phyloP scores from a whole-genome alignment of 2,329 filamentous ascomycete genomes.

The Stachybotrys chartarum region DNA sequence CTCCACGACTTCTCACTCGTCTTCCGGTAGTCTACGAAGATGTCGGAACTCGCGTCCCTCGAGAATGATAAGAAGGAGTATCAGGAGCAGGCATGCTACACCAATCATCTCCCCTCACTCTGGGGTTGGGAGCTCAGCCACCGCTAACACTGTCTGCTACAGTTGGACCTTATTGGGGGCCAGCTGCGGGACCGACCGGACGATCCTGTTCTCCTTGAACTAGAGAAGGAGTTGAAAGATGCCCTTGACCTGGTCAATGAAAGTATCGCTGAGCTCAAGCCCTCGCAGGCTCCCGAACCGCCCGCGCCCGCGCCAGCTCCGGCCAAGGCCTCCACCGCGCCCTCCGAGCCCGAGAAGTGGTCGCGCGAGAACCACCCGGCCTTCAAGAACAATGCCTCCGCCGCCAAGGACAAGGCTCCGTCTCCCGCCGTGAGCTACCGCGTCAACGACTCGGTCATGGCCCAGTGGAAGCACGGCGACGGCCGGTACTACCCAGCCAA shows the following conservation, averaged over 20 bases:
- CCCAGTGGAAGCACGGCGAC: conserved; percentile 86
- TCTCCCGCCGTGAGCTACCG: conserved; percentile 54
- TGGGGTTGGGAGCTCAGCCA: not conserved
- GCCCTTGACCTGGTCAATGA: conserved; percentile 74
- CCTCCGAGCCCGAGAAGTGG: conserved; percentile 64
- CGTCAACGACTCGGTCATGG: conserved; percentile 84
- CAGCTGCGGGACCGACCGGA: conserved; percentile 75
- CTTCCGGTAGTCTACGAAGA: conserved; percentile 4
- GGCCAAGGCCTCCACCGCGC: conserved; percentile 37
- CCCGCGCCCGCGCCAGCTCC: conserved; percentile 14
- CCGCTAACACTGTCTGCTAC: conserved; percentile 6
- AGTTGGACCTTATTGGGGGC: conserved; percentile 72
- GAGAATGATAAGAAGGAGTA: conserved; percentile 48
- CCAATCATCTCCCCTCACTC: not conserved
- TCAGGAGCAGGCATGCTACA: conserved; percentile 44
- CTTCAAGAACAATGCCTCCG: conserved; percentile 47
- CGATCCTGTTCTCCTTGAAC: conserved; percentile 67
- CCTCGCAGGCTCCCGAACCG: conserved; percentile 36
- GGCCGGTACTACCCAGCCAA: conserved; percentile 85
- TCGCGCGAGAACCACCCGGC: conserved; percentile 75
- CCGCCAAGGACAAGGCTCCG: conserved; percentile 44
- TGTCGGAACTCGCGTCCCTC: conserved; percentile 30
- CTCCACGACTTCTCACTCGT: too few species aligned
- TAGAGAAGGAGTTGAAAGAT: conserved; percentile 75
- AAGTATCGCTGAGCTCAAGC: conserved; percentile 72